Base-by-base conservation (phyloP, 306 rosid species). In the Sphenostylis stenocarpa region DNA sequence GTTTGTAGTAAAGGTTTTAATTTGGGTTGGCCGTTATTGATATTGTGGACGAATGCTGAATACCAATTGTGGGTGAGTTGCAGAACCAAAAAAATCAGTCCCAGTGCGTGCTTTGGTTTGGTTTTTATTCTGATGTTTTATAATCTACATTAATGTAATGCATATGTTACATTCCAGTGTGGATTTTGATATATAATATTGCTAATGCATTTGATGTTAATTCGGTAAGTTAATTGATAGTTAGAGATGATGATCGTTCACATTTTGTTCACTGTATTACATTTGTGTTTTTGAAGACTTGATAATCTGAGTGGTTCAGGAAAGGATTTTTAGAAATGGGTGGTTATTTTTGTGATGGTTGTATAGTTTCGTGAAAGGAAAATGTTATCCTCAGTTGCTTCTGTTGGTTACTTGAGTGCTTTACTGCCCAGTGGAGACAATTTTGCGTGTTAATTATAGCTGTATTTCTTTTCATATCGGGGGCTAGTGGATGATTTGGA, bases 401-500 rank as follows among this genome's bases (percentile, higher is more conserved):
- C 38, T 64, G 6, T 72, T 39, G 39, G 26, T 57, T 73, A 23
- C 24, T 29, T 82, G 55, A 3, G 24, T 56, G 56, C 31, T 29
- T 26, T 49, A 34, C 44, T 47, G 26, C 23, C 39, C 19, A 33
- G 36, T 65, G 41, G 49, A 33, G n/a, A 55, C 34, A 26, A 21
- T 64, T 69, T 79, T 65, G 19, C 4, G 63, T 3, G 12, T 36
- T 11, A 36, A 55, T 58, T 53, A 2, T 62, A 67, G 21, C 38
- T 24, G 31, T 0, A 51, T 14, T n/a, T 16, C 13, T 6, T 67
- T 56, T 26, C 10, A 57, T 39, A 8, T 49, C 39, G 20, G 39
- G 65, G 45, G 33, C 66, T 48, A 19, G 19, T 6, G 34, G 29
- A 69, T 76, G 51, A 20, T 47, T 51, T 67, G 65, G 65, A 67